A percentile compares a stretch with the other conserved stretches of the same genome.
These are phyloP conservation scores for Ustilago crameri DNA, from an alignment of 1,284 basidiomycete genomes.

Conservation along the genomic window DNA sequence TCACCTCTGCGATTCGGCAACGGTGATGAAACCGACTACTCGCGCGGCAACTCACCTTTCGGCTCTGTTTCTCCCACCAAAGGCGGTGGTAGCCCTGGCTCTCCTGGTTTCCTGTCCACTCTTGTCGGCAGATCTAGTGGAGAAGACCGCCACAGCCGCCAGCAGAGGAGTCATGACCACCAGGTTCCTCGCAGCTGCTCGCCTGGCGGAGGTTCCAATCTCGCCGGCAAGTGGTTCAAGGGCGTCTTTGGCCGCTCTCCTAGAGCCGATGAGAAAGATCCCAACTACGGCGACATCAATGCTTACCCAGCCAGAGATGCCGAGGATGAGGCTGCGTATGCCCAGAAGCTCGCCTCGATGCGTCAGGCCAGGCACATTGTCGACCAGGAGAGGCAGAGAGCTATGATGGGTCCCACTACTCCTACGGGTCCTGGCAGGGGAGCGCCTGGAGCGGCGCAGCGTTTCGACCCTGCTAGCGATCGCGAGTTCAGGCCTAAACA, in stretches of 20 bases:
- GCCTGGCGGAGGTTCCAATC: slow-evolving; percentile 22
- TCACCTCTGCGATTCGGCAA: slow-evolving; percentile 24
- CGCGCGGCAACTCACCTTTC: slow-evolving; percentile 45
- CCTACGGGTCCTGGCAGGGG: slow-evolving; percentile 5
- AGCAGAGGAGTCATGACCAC: slow-evolving; percentile 2
- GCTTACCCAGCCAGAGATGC: slow-evolving; percentile 26
- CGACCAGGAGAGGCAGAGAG: slow-evolving; percentile 53
- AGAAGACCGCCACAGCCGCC: slow-evolving; percentile 6
- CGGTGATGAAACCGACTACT: slow-evolving; percentile 40
- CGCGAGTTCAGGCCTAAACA: slow-evolving; percentile 27
- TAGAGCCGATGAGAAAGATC: slow-evolving; percentile 33
- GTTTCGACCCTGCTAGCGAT: slow-evolving; percentile 31
- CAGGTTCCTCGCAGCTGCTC: slow-evolving; percentile 27
- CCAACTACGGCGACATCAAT: slow-evolving; percentile 14
- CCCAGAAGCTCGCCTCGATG: slow-evolving; percentile 55
- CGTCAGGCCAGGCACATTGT: slow-evolving; percentile 60
- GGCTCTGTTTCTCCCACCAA: slow-evolving; percentile 47
- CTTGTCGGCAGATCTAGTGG: slow-evolving; percentile 18
- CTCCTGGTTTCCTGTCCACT: slow-evolving; percentile 35
- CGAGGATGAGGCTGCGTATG: slow-evolving; percentile 51
- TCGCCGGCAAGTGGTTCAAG: slow-evolving; percentile 55
- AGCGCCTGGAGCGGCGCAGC: background rate
- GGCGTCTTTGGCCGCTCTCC: slow-evolving; percentile 57
- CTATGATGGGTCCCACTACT: slow-evolving; percentile 30
- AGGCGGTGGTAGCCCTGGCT: slow-evolving; percentile 17